A percentile compares a stretch with the other conserved stretches of the same genome.
phyloP scores from a whole-genome alignment of 805 yeast genomes.

The Monosporozyma solicola region DNA sequence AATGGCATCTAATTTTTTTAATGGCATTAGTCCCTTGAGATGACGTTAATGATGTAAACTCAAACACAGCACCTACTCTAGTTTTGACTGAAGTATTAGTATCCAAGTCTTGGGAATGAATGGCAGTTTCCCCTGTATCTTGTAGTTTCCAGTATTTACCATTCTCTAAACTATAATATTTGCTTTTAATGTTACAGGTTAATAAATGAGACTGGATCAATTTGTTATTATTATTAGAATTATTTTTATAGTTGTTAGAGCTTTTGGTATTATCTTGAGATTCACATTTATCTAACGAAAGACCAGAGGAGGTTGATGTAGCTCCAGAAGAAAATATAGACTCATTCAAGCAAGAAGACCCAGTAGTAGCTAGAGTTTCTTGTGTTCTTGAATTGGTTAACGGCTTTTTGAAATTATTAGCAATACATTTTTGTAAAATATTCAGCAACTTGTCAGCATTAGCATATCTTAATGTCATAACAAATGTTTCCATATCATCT shows the following conservation, averaged over 20 bases:
- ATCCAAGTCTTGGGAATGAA: constrained; percentile 16
- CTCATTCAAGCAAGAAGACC: constrained; percentile 15
- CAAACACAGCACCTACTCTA: constrained; percentile 14
- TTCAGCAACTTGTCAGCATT: constrained; percentile 15
- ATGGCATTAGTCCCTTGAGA: not conserved
- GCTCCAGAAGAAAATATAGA: constrained; percentile 1
- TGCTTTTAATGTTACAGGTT: constrained; percentile 17
- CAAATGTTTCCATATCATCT: not conserved
- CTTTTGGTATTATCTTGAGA: not conserved
- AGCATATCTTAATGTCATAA: constrained; percentile 17
- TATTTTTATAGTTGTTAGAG: too few relatives aligned
- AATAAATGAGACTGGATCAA: constrained; percentile 6
- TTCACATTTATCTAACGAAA: not conserved
- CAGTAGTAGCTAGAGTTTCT: constrained; percentile 19
- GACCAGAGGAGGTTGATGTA: constrained; percentile 7
- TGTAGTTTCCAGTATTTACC: constrained; percentile 18
- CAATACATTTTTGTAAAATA: constrained; percentile 16
- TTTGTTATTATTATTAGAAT: not conserved
- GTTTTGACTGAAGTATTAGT: constrained; percentile 1
- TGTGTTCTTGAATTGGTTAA: constrained; percentile 20
- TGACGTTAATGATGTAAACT: constrained; percentile 1
- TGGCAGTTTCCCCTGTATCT: constrained; percentile 12
- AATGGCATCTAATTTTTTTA: constrained; percentile 6
- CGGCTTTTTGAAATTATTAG: constrained; percentile 9
- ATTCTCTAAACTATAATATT: constrained; percentile 13